phyloP scores from a whole-genome alignment of 2,329 filamentous ascomycete species.

The Fusarium coffeatum region DNA sequence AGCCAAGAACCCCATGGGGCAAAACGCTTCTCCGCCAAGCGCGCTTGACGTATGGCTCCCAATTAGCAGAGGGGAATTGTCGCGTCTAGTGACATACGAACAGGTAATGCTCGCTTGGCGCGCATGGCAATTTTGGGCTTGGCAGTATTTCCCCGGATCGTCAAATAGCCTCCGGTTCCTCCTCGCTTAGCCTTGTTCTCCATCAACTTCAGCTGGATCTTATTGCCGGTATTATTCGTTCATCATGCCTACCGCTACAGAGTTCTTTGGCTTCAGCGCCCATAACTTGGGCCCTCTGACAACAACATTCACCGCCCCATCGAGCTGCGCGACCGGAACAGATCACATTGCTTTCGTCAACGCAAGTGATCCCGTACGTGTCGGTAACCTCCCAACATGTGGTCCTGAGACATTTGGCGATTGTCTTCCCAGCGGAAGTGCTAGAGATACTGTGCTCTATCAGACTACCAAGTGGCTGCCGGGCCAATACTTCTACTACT shows the following conservation, averaged over 20 bases:
- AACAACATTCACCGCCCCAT: background rate
- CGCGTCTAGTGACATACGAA: background rate
- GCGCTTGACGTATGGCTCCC: background rate
- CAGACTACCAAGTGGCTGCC: background rate
- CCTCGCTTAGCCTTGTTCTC: background rate
- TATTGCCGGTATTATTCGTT: too few relatives aligned
- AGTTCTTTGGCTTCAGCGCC: background rate
- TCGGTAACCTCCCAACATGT: background rate
- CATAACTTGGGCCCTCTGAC: background rate
- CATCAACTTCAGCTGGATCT: background rate
- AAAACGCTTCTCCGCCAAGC: background rate
- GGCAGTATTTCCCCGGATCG: background rate
- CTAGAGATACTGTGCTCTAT: background rate
- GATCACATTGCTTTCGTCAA: background rate
- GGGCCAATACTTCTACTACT: background rate
- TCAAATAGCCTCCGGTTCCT: background rate
- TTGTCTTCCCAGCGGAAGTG: constrained; percentile 40
- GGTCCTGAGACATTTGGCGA: background rate
- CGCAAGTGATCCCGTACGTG: background rate
- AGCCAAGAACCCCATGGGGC: background rate
- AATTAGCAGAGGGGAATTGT: background rate
- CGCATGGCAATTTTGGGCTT: background rate
- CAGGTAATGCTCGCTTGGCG: background rate
- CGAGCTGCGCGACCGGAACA: background rate
- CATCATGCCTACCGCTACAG: background rate